These are phyloP conservation scores for Boletus hoseneyae DNA, from an alignment of 1,284 basidiomycete genomes.

Conservation along the genomic window DNA sequence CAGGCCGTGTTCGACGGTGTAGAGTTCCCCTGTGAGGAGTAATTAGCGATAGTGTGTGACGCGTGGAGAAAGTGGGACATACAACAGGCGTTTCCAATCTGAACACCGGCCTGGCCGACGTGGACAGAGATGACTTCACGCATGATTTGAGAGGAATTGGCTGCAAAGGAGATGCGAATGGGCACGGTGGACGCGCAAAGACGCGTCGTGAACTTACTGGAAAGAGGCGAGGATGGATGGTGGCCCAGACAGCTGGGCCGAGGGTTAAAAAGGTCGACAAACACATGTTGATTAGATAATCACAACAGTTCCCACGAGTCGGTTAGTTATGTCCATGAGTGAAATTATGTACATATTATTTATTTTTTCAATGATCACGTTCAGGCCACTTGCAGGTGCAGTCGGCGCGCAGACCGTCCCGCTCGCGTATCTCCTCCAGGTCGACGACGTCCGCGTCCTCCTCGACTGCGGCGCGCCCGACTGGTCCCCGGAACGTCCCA, in stretches of 20 bases:
- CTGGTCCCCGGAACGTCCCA: constrained; percentile 62
- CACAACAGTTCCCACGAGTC: constrained; percentile 31
- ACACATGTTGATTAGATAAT: constrained; percentile 37
- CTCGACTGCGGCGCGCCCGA: constrained; percentile 93
- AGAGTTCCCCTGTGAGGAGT: constrained; percentile 81
- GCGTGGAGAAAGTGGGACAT: constrained; percentile 38
- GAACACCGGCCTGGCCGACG: constrained; percentile 94
- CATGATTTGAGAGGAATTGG: constrained; percentile 43
- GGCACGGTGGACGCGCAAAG: constrained; percentile 21
- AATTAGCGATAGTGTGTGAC: constrained; percentile 18
- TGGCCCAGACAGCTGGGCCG: constrained; percentile 33
- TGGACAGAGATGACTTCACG: constrained; percentile 94
- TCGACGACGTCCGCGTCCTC: constrained; percentile 92
- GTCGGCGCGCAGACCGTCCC: constrained; percentile 67
- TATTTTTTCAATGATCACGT: constrained; percentile 73
- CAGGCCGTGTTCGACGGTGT: constrained; percentile 96
- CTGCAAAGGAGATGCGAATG: constrained; percentile 6
- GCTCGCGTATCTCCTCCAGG: constrained; percentile 83
- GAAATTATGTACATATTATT: background rate
- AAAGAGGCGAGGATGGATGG: constrained; percentile 29
- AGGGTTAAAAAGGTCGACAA: constrained; percentile 37
- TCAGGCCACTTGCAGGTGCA: constrained; percentile 85
- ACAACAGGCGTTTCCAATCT: constrained; percentile 97
- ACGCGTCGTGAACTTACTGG: constrained; percentile 32
- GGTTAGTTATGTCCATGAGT: constrained; percentile 11